Evolutionary conservation across 2,329 filamentous ascomycete species (phyloP).

Genomic region (Paraphoma sp.): DNA sequence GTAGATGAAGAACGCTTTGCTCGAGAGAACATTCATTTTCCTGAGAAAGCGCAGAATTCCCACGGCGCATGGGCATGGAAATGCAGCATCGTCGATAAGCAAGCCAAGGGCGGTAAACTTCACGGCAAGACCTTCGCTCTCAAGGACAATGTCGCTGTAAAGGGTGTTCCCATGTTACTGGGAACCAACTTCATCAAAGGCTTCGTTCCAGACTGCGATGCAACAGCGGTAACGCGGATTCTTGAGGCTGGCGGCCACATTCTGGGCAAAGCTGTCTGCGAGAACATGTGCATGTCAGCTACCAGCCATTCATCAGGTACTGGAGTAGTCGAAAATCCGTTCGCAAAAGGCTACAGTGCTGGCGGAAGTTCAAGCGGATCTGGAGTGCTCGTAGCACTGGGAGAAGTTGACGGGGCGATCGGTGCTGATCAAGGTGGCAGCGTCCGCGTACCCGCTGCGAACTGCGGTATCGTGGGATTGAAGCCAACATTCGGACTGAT

Average conservation of each 20-base stretch:
- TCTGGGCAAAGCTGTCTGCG: constrained; percentile 40
- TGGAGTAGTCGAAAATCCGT: constrained; percentile 57
- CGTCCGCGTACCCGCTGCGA: constrained; percentile 54
- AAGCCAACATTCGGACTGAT: constrained; percentile 62
- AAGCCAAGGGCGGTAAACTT: constrained; percentile 36
- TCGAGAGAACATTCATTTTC: constrained; percentile 44
- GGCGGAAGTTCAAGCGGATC: constrained; percentile 60
- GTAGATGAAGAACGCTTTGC: constrained; percentile 45
- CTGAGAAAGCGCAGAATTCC: constrained; percentile 41
- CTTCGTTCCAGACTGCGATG: constrained; percentile 25
- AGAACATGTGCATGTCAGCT: constrained; percentile 41
- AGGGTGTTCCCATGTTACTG: constrained; percentile 39
- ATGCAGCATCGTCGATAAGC: constrained; percentile 44
- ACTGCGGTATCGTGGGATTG: constrained; percentile 52
- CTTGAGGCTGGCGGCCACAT: constrained; percentile 37
- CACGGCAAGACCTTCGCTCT: constrained; percentile 43
- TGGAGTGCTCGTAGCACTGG: constrained; percentile 54
- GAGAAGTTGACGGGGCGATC: constrained; percentile 54
- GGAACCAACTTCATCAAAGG: constrained; percentile 32
- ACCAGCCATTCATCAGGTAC: constrained; percentile 44
- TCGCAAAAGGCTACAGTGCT: constrained; percentile 53
- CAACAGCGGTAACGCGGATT: constrained; percentile 38
- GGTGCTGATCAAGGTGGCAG: constrained; percentile 59
- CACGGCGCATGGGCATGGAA: constrained; percentile 55
- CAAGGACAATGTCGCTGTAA: constrained; percentile 44